Base-by-base conservation (phyloP, 352 stramenopile genomes). In the Phytophthora fragariaefolia region DNA sequence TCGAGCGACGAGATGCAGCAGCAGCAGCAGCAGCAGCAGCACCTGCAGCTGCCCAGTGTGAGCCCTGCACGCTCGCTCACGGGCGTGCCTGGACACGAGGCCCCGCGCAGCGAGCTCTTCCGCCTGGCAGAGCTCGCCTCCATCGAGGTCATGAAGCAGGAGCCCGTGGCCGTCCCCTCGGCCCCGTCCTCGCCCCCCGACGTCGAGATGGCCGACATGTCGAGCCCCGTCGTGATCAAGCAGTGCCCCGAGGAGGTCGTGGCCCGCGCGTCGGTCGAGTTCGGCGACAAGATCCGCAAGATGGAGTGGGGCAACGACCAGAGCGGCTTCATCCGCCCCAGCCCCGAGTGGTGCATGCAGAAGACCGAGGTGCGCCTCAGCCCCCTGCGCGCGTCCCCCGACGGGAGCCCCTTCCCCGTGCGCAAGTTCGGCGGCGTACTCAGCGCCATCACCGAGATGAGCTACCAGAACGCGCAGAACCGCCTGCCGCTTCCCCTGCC, bases 131-230 rank as follows among this genome's bases (percentile, higher is more conserved):
- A 93, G 66, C 70, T 93, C 42, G 85, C 85, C 8, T 89, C 83
- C 22, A 85, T 90, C 51, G 83, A 93, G 49, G 82, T 87, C 30
- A 91, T 93, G 79, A 89, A 89, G 66, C 72, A 85, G 49, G 79
- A 87, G 57, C 77, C 79, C 18, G 38, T 76, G 30, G 24, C 55
- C 1, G 36, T 69, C 34, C 46, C 61, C 17, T 20, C 53, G 13
- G 36, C 55, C 23, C 68, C 63, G 12, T 64, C 57, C 27, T 72
- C 59, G 17, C 69, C 68, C 22, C 67, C 63, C 8, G 73, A 81
- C 45, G 73, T 81, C 9, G 73, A 81, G 62, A 81, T 81, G 73
- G 62, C 54, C 23, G 73, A 81, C 56, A 76, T 81, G 58, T 81
- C 73, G 38, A 77, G 66, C 30, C 73, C 69, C 34, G 49, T 80